Conservation (phyloP, 108 stramenopile species). For the Nitzschia palea region DNA sequence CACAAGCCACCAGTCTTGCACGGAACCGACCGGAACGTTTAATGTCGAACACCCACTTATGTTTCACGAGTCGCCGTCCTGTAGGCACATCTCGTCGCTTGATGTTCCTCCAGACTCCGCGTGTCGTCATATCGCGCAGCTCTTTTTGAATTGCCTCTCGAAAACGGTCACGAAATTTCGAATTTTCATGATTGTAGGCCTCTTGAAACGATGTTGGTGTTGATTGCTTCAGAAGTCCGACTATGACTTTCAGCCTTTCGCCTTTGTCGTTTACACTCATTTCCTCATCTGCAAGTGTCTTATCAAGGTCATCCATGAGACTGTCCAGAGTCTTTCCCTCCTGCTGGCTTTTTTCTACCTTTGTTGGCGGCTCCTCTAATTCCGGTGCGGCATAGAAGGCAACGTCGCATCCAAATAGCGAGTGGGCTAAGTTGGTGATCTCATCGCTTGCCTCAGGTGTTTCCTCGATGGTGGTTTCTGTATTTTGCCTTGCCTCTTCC, state of each 20-base stretch:
- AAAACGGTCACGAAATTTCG: not conserved
- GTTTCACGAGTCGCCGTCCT: not conserved
- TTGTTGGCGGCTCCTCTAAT: not conserved
- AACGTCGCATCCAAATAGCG: not conserved
- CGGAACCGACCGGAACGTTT: conserved; percentile 3
- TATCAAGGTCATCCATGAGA: not conserved
- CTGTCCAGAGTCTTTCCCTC: not conserved
- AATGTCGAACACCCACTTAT: conserved; percentile 11
- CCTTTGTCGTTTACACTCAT: not conserved
- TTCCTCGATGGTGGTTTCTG: not conserved
- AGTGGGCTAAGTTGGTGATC: not conserved
- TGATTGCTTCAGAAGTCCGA: not conserved
- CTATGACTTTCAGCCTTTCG: not conserved
- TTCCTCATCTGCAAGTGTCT: not conserved
- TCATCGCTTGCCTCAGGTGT: not conserved
- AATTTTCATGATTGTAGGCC: not conserved
- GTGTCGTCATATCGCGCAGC: conserved; percentile 1
- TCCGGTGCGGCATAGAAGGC: not conserved
- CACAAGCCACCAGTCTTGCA: conserved; percentile 13
- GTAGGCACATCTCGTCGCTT: not conserved
- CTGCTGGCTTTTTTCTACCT: not conserved
- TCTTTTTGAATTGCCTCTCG: conserved; percentile 13
- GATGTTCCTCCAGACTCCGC: conserved; percentile 11
- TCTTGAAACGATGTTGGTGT: not conserved
- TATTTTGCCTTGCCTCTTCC: not conserved